Percentiles rank a stretch among this genome's conserved stretches.
These are phyloP conservation scores for Chlorophyllum brunneum DNA, from an alignment of 768 basidiomycete species.

Conservation along the genomic window DNA sequence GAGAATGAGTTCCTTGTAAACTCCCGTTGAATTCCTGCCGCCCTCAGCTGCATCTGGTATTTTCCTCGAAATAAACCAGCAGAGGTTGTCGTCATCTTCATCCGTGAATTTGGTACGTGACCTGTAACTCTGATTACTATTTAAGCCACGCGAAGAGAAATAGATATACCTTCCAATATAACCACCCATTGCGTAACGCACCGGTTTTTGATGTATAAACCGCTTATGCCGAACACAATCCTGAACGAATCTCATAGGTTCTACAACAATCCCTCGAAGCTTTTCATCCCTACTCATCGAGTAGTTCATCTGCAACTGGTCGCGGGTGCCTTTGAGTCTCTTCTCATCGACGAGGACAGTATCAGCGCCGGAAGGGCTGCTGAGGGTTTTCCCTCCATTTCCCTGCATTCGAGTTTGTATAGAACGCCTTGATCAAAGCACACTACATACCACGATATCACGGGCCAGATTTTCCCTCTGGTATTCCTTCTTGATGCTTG, in stretches of 20 bases:
- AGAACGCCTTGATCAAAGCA: neutral
- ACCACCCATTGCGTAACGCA: slow-evolving; percentile 29
- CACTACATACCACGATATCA: slow-evolving; percentile 32
- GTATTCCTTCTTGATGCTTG: slow-evolving; percentile 22
- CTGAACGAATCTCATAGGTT: slow-evolving; percentile 24
- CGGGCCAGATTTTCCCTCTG: slow-evolving; percentile 17
- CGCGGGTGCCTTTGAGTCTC: neutral
- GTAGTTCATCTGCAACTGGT: slow-evolving; percentile 17
- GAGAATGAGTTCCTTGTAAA: slow-evolving; percentile 29
- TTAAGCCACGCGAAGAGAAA: neutral
- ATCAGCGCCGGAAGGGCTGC: slow-evolving; percentile 17
- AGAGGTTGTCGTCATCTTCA: slow-evolving; percentile 36
- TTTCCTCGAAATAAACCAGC: slow-evolving; percentile 29
- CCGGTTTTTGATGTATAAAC: slow-evolving; percentile 18
- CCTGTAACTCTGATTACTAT: neutral
- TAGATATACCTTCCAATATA: slow-evolving; percentile 1
- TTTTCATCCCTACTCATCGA: slow-evolving; percentile 12
- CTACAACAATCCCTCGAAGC: slow-evolving; percentile 20
- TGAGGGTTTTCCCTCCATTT: slow-evolving; percentile 25
- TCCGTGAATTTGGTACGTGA: slow-evolving; percentile 29
- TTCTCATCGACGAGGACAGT: slow-evolving; percentile 20
- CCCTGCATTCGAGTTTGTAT: slow-evolving; percentile 16
- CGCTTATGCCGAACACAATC: slow-evolving; percentile 18
- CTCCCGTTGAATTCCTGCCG: slow-evolving; percentile 32
- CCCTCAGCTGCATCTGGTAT: slow-evolving; percentile 33